phyloP scores from a whole-genome alignment of 2,329 filamentous ascomycete species.

The Ophiocordyceps camponoti-rufipedis region DNA sequence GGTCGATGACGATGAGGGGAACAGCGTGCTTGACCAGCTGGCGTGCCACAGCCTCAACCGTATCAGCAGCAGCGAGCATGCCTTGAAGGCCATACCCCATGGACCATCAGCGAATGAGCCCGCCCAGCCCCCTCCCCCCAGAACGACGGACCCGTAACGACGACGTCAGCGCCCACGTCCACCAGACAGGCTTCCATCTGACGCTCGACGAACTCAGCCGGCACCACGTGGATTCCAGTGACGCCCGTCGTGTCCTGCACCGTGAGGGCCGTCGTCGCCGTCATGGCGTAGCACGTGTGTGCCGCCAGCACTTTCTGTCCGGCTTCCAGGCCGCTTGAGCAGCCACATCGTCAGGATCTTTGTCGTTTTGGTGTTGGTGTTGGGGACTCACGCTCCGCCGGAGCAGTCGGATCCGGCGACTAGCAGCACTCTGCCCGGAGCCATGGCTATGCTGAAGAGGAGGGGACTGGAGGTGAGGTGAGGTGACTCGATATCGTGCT shows the following conservation, averaged over 20 bases:
- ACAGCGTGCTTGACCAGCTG: constrained; percentile 13
- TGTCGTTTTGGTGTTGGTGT: not conserved
- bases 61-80: constrained; percentile 20
- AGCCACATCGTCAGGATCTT: not conserved
- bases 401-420: constrained; percentile 85
- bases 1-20: constrained; percentile 17
- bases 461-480: not conserved
- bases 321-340: constrained; percentile 69
- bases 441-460: constrained; percentile 11
- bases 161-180: constrained; percentile 74
- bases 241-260: constrained; percentile 87
- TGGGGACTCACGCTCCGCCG: constrained; percentile 52
- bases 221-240: constrained; percentile 60
- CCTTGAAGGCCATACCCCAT: constrained; percentile 8
- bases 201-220: constrained; percentile 60
- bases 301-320: constrained; percentile 89
- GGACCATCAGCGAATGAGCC: not conserved
- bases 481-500: too few species aligned
- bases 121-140: constrained; percentile 1
- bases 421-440: constrained; percentile 43
- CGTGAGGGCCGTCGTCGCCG: constrained; percentile 86
- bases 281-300: constrained; percentile 91
- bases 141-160: constrained; percentile 59
- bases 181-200: constrained; percentile 72
- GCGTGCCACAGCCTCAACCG: constrained; percentile 16